phyloP scores from a whole-genome alignment of 768 basidiomycete genomes.

The Tricholoma saponaceum region DNA sequence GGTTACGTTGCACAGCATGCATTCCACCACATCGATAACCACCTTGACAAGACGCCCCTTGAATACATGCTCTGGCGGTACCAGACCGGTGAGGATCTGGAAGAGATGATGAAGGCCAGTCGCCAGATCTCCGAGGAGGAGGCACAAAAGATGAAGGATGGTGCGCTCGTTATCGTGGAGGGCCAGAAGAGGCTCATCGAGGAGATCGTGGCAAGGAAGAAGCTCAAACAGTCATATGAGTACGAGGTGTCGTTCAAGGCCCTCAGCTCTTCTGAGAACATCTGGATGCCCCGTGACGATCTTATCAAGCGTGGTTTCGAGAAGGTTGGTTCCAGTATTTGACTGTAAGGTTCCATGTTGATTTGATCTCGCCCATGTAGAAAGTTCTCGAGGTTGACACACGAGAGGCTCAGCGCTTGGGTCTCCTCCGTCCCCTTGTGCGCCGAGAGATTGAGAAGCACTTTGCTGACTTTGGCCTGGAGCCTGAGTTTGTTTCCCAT shows the following conservation, averaged over 20 bases:
- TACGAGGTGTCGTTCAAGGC: slow-evolving; percentile 97
- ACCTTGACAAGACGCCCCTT: slow-evolving; percentile 97
- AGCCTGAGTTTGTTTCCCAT: slow-evolving; percentile 98
- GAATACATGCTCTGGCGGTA: slow-evolving; percentile 99
- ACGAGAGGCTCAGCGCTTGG: slow-evolving; percentile 94
- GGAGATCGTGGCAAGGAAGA: slow-evolving; percentile 88
- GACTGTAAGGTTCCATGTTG: neutral
- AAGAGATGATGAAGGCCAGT: slow-evolving; percentile 91
- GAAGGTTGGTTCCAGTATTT: slow-evolving; percentile 48
- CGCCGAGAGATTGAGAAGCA: slow-evolving; percentile 99
- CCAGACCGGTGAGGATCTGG: slow-evolving; percentile 98
- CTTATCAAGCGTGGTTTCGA: slow-evolving; percentile 98
- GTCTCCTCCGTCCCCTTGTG: slow-evolving; percentile 93
- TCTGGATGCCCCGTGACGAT: slow-evolving; percentile 96
- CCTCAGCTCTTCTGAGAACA: slow-evolving; percentile 94
- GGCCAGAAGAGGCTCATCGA: slow-evolving; percentile 95
- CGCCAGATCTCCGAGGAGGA: slow-evolving; percentile 88
- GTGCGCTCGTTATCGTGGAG: slow-evolving; percentile 78
- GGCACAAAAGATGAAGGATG: slow-evolving; percentile 95
- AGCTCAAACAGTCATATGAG: slow-evolving; percentile 99
- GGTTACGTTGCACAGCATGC: slow-evolving; percentile 99
- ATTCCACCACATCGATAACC: slow-evolving; percentile 98
- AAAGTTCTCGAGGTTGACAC: slow-evolving; percentile 98
- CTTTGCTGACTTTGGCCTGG: slow-evolving; percentile 98
- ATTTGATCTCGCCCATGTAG: slow-evolving; percentile 29